Evolutionary conservation across 2,329 filamentous ascomycete genomes (phyloP).

Genomic region (Paecilomyces sp.): DNA sequence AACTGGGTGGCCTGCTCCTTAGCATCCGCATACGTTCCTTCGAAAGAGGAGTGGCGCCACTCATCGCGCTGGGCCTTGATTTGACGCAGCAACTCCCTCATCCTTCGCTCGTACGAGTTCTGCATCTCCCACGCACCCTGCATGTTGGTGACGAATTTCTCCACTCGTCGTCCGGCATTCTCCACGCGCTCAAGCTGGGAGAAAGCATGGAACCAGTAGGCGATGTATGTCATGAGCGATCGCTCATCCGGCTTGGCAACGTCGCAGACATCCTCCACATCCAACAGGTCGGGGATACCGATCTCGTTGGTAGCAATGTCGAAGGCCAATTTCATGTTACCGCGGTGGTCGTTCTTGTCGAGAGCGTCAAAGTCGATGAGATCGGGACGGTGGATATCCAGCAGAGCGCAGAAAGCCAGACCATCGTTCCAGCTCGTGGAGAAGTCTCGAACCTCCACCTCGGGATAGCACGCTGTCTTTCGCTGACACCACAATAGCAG

Average conservation of each 20-base stretch:
- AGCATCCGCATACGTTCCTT: conserved; percentile 86
- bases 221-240: conserved; percentile 98
- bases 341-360: conserved; percentile 87
- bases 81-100: conserved; percentile 70
- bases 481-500: conserved; percentile 94
- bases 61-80: conserved; percentile 65
- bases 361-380: conserved; percentile 93
- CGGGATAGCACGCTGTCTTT: conserved; percentile 97
- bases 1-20: conserved; percentile 80
- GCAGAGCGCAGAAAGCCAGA: conserved; percentile 86
- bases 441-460: conserved; percentile 92
- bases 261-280: conserved; percentile 97
- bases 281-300: conserved; percentile 88
- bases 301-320: conserved; percentile 95
- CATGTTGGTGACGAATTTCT: conserved; percentile 99
- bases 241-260: conserved; percentile 93
- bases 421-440: conserved; percentile 96
- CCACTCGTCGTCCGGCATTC: conserved; percentile 89
- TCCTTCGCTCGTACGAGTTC: conserved; percentile 85
- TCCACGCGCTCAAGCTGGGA: conserved; percentile 98
- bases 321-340: conserved; percentile 97
- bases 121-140: conserved; percentile 99
- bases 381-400: conserved; percentile 95
- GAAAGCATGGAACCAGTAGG: conserved; percentile 99
- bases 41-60: conserved; percentile 77